Evolutionary conservation across 2,329 filamentous ascomycete species (phyloP).

Genomic region (Elsinoe ampelina): DNA sequence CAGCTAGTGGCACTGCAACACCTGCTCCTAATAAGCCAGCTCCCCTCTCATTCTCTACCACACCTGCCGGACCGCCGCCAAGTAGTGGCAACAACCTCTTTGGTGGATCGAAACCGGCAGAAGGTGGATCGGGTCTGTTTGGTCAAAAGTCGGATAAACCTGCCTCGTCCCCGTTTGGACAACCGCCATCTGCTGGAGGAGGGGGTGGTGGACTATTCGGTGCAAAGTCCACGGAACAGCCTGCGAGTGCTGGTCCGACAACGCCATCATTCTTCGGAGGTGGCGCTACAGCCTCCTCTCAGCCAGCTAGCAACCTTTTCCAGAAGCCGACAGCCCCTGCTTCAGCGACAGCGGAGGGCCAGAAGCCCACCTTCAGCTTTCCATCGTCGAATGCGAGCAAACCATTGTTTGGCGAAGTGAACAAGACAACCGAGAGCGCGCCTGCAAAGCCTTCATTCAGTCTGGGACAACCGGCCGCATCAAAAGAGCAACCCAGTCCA

Average conservation of each 20-base stretch:
- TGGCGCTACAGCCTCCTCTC: not conserved
- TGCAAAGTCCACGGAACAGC: slow-evolving; percentile 18
- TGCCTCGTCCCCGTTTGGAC: slow-evolving; percentile 9
- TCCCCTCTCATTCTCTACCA: slow-evolving; percentile 19
- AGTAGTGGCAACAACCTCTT: slow-evolving; percentile 14
- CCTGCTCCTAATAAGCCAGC: slow-evolving; percentile 20
- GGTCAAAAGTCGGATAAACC: slow-evolving; percentile 17
- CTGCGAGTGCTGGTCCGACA: slow-evolving; percentile 1
- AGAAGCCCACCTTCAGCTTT: slow-evolving; percentile 26
- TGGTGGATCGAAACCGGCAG: slow-evolving; percentile 12
- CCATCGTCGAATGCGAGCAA: not conserved
- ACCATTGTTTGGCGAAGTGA: slow-evolving; percentile 9
- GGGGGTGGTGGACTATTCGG: slow-evolving; percentile 16
- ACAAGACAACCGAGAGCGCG: not conserved
- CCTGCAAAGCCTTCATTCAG: not conserved
- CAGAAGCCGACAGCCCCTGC: slow-evolving; percentile 4
- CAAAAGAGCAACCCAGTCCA: not conserved
- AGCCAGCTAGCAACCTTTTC: slow-evolving; percentile 1
- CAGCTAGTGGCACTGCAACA: slow-evolving; percentile 17
- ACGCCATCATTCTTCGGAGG: slow-evolving; percentile 14
- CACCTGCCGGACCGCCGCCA: slow-evolving; percentile 24
- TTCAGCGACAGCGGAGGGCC: slow-evolving; percentile 25
- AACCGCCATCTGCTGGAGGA: not conserved
- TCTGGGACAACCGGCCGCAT: slow-evolving; percentile 8
- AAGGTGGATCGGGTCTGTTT: slow-evolving; percentile 16